These are phyloP conservation scores for Lachnellula subtilissima DNA, from an alignment of 2,329 filamentous ascomycete genomes.

Conservation along the genomic window DNA sequence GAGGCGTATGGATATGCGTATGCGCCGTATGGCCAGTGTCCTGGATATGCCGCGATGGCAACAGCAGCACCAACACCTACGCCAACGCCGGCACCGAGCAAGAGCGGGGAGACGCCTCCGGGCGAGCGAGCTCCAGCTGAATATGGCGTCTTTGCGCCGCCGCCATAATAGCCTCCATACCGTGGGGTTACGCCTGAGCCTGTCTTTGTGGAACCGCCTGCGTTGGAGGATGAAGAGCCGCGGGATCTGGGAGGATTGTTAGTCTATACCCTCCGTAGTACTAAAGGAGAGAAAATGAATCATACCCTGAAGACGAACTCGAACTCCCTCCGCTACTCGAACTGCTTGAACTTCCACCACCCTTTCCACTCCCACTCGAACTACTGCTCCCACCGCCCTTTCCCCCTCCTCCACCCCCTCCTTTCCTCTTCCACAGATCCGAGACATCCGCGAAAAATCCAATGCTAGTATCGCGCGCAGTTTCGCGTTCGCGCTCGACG, in stretches of 20 bases:
- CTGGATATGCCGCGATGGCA: conserved; percentile 41
- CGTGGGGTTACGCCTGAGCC: conserved; percentile 53
- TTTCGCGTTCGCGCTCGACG: conserved; percentile 11
- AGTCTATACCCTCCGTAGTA: background rate
- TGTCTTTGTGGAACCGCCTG: conserved; percentile 48
- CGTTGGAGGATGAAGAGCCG: conserved; percentile 27
- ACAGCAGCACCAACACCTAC: conserved; percentile 31
- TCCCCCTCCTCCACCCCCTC: conserved; percentile 52
- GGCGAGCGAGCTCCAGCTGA: conserved; percentile 45
- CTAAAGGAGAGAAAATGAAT: conserved; percentile 10
- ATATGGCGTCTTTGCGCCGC: conserved; percentile 61
- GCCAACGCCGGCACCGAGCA: conserved; percentile 38
- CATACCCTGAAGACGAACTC: conserved; percentile 28
- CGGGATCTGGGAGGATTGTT: conserved; percentile 20
- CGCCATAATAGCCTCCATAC: conserved; percentile 62
- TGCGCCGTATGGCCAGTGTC: conserved; percentile 58
- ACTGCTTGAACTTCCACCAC: conserved; percentile 18
- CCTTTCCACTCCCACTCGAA: conserved; percentile 35
- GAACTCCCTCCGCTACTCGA: conserved; percentile 11
- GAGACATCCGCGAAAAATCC: conserved; percentile 7
- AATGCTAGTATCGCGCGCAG: background rate
- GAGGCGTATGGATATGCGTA: conserved; percentile 57
- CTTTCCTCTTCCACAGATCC: conserved; percentile 56
- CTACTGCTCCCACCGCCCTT: conserved; percentile 35
- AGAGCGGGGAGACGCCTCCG: conserved; percentile 47